These are phyloP conservation scores for Prototheca cutis DNA, from an alignment of 163 green algal genomes.

Conservation along the genomic window DNA sequence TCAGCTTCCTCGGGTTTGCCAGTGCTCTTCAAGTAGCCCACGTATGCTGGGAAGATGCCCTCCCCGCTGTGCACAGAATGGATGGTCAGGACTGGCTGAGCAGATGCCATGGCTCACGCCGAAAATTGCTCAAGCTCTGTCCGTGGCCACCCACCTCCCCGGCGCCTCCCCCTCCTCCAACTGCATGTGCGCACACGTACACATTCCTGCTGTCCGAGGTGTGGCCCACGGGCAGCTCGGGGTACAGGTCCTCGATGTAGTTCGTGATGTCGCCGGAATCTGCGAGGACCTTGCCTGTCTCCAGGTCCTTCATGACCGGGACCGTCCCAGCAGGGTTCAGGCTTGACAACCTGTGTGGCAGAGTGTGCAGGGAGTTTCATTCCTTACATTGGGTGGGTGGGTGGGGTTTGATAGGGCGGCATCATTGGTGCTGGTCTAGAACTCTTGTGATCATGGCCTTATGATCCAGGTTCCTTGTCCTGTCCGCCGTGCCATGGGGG, in stretches of 20 bases:
- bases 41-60: slow-evolving; percentile 49
- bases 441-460: not conserved
- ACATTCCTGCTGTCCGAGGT: slow-evolving; percentile 24
- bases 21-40: slow-evolving; percentile 29
- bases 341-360: not conserved
- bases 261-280: slow-evolving; percentile 48
- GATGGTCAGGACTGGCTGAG: not conserved
- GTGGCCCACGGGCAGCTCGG: slow-evolving; percentile 38
- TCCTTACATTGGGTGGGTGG: not conserved
- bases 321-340: slow-evolving; percentile 18
- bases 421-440: not conserved
- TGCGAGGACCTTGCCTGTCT: slow-evolving; percentile 30
- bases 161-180: not conserved
- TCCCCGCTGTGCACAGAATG: slow-evolving; percentile 22
- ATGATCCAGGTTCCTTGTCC: too few relatives aligned
- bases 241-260: slow-evolving; percentile 46
- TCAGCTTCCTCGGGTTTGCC: slow-evolving; percentile 16
- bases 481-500: too few relatives aligned
- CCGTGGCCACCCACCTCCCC: not conserved
- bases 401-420: not conserved
- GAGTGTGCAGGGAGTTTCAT: not conserved
- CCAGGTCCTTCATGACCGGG: slow-evolving; percentile 23
- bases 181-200: slow-evolving; percentile 4
- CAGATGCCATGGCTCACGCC: slow-evolving; percentile 1
- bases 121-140: not conserved